A percentile compares a stretch with the other conserved stretches of the same genome.
Evolutionary conservation across 352 stramenopile species (phyloP).

Genomic region (Blastocystis sp.): DNA sequence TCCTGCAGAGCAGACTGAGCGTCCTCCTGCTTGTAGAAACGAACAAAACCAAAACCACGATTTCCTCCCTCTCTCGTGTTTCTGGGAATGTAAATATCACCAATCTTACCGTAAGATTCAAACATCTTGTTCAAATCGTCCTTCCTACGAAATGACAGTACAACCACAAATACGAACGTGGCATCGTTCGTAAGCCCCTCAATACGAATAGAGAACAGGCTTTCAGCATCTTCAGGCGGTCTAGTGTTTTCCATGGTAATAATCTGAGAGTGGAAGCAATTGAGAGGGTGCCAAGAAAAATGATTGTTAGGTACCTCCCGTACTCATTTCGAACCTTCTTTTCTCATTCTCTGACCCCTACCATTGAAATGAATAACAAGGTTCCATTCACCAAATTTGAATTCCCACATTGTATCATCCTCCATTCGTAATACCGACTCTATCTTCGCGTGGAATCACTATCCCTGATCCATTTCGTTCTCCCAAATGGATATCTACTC

Average conservation of each 20-base stretch:
- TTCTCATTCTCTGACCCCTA: too few species aligned
- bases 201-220: slow-evolving; percentile 49
- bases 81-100: slow-evolving; percentile 49
- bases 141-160: slow-evolving; percentile 4
- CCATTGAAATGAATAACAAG: too few species aligned
- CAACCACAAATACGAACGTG: not conserved
- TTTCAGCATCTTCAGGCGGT: not conserved
- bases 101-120: slow-evolving; percentile 49
- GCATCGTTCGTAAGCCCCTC: slow-evolving; percentile 6
- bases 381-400: too few species aligned
- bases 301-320: too few species aligned
- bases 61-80: slow-evolving; percentile 17
- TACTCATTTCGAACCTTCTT: too few species aligned
- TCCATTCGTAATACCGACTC: too few species aligned
- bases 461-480: too few species aligned
- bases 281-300: too few species aligned
- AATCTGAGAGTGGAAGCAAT: too few species aligned
- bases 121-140: slow-evolving; percentile 52
- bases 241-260: slow-evolving; percentile 46
- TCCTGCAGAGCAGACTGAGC: slow-evolving; percentile 12
- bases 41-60: slow-evolving; percentile 50
- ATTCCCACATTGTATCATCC: too few species aligned
- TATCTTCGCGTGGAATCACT: too few species aligned
- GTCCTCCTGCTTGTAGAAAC: slow-evolving; percentile 33
- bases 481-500: too few species aligned